These are phyloP conservation scores for Mycena metata DNA, from an alignment of 768 basidiomycete genomes.

Conservation along the genomic window DNA sequence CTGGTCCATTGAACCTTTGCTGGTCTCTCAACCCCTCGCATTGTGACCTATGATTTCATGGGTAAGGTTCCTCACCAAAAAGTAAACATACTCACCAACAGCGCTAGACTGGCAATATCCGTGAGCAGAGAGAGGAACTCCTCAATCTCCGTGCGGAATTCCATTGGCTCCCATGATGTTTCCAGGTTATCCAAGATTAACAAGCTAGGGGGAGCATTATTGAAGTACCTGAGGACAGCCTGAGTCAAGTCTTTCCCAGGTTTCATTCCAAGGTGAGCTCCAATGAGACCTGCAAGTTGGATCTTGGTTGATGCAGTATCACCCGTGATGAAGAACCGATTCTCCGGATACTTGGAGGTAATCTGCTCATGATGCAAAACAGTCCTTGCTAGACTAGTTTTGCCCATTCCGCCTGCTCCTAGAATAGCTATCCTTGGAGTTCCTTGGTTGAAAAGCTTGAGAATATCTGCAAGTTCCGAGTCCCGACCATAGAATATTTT, in stretches of 20 bases:
- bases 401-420: too few species aligned
- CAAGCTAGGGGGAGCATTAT: not conserved
- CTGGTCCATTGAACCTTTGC: not conserved
- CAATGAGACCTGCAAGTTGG: not conserved
- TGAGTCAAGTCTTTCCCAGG: not conserved
- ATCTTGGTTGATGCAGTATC: not conserved
- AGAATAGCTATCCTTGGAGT: too few species aligned
- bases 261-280: not conserved
- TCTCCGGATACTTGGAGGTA: too few species aligned
- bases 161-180: not conserved
- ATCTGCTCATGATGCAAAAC: too few species aligned
- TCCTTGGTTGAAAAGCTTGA: too few species aligned
- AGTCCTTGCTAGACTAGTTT: too few species aligned
- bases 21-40: not conserved
- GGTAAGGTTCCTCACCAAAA: not conserved
- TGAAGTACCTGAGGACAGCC: not conserved
- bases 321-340: not conserved
- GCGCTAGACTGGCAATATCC: not conserved
- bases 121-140: not conserved
- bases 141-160: not conserved
- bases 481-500: too few species aligned
- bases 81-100: not conserved
- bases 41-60: not conserved
- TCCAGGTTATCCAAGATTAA: slow-evolving; percentile 4
- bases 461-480: too few species aligned